Evolutionary conservation across 371 early-diverging fungal species (phyloP).

Genomic region (Rhizopus stolonifer): DNA sequence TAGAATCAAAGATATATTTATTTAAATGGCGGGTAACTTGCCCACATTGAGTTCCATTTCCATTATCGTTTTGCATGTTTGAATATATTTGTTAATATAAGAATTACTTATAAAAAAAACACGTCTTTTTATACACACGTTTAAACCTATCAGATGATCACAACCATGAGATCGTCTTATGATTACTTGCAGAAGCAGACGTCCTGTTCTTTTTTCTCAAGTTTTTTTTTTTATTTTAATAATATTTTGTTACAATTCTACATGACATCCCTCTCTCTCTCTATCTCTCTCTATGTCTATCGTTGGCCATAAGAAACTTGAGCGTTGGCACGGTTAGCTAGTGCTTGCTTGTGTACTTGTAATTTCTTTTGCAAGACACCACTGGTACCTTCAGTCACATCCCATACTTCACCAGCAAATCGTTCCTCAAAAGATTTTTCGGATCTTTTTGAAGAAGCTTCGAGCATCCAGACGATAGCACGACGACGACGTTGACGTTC

Average conservation of each 20-base stretch:
- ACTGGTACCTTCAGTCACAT: constrained; percentile 75
- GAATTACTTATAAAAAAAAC: constrained; percentile 52
- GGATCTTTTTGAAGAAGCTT: constrained; percentile 67
- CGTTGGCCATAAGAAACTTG: constrained; percentile 51
- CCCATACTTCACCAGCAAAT: constrained; percentile 80
- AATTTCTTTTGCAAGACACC: constrained; percentile 64
- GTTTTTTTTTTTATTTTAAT: background rate
- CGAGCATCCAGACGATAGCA: constrained; percentile 88
- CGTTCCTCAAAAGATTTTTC: constrained; percentile 70
- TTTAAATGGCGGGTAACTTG: constrained; percentile 14
- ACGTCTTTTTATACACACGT: too few relatives aligned
- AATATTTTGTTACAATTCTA: background rate
- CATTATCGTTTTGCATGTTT: constrained; percentile 32
- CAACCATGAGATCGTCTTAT: too few relatives aligned
- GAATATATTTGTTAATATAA: constrained; percentile 1
- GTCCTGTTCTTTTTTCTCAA: too few relatives aligned
- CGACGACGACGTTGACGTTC: constrained; percentile 79
- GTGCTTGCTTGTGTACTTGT: constrained; percentile 68
- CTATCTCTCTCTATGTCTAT: constrained; percentile 8
- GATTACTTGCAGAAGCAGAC: too few relatives aligned
- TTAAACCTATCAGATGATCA: too few relatives aligned
- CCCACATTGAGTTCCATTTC: constrained; percentile 35
- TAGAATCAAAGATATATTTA: background rate
- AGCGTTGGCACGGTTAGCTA: constrained; percentile 84
- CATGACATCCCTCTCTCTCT: background rate